phyloP scores from a whole-genome alignment of 768 basidiomycete species.

The Pisolithus microcarpus region DNA sequence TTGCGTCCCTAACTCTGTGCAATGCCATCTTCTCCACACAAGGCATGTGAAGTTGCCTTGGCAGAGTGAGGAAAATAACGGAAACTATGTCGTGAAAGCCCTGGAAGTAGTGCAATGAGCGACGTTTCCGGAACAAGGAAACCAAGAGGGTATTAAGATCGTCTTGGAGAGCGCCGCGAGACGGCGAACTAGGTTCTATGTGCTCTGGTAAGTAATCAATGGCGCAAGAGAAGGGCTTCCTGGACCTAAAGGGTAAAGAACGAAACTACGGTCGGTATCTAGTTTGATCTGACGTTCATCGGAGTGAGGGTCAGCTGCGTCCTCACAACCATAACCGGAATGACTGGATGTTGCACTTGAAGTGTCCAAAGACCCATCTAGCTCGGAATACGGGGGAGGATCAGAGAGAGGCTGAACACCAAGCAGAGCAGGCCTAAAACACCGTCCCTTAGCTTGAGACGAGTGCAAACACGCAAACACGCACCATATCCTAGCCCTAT shows the following conservation, averaged over 20 bases:
- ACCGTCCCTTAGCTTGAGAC: neutral
- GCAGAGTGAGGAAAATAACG: constrained; percentile 72
- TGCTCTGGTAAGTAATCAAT: constrained; percentile 8
- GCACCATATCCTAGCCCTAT: constrained; percentile 53
- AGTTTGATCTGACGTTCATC: constrained; percentile 86
- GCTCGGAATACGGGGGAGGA: constrained; percentile 22
- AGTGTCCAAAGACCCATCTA: constrained; percentile 10
- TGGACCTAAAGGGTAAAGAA: constrained; percentile 84
- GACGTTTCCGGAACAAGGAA: constrained; percentile 63
- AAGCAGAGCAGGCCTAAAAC: constrained; percentile 22
- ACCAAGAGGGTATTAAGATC: constrained; percentile 70
- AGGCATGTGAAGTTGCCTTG: constrained; percentile 45
- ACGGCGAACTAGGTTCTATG: constrained; percentile 11
- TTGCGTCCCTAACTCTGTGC: constrained; percentile 66
- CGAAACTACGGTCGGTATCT: constrained; percentile 90
- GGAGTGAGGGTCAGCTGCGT: constrained; percentile 34
- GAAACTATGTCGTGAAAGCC: constrained; percentile 92
- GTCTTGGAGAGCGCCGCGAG: constrained; percentile 50
- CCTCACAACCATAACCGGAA: neutral
- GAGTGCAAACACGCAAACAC: constrained; percentile 11
- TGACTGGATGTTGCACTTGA: neutral
- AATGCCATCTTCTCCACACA: constrained; percentile 39
- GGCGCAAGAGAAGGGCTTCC: constrained; percentile 2
- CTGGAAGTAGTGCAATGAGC: constrained; percentile 77
- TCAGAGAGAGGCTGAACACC: constrained; percentile 35